Percentiles rank a stretch among this genome's conserved stretches.
These are phyloP conservation scores for Mortierella alpina DNA, from an alignment of 192 early-diverging fungal species.

Conservation along the genomic window DNA sequence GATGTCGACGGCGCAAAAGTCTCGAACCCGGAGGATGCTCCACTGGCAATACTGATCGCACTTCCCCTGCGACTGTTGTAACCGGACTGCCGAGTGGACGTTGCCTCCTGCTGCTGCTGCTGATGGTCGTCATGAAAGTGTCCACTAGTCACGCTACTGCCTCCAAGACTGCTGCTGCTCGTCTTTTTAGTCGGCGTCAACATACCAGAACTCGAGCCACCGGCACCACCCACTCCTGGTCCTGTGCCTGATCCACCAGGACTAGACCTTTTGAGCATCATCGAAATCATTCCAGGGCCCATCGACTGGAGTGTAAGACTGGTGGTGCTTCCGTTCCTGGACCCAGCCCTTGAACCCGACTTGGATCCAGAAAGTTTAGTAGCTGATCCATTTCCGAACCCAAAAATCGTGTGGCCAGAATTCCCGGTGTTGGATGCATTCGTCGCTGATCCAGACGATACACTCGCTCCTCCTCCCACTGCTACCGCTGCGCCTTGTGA, in stretches of 20 bases:
- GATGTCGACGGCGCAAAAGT: too few relatives aligned
- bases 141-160: not conserved
- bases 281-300: constrained; percentile 48
- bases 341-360: constrained; percentile 30
- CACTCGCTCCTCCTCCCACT: not conserved
- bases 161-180: constrained; percentile 28
- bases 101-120: constrained; percentile 1
- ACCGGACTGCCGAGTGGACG: not conserved
- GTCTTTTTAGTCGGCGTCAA: constrained; percentile 34
- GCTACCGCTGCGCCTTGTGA: not conserved
- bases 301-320: constrained; percentile 41
- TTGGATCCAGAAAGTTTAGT: constrained; percentile 30
- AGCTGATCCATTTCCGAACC: constrained; percentile 31
- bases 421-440: not conserved
- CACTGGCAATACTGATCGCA: constrained; percentile 16
- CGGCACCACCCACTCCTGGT: not conserved
- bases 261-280: constrained; percentile 48
- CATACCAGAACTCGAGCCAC: not conserved
- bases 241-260: constrained; percentile 18
- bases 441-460: not conserved
- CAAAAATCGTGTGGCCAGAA: constrained; percentile 33
- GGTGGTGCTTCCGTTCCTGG: constrained; percentile 41
- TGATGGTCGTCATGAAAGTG: constrained; percentile 7
- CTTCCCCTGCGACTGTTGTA: constrained; percentile 24
- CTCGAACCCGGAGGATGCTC: not conserved